Percentiles rank a stretch among this genome's conserved stretches.
phyloP scores from a whole-genome alignment of 306 rosid species.

The Pyrus pyrifolia region DNA sequence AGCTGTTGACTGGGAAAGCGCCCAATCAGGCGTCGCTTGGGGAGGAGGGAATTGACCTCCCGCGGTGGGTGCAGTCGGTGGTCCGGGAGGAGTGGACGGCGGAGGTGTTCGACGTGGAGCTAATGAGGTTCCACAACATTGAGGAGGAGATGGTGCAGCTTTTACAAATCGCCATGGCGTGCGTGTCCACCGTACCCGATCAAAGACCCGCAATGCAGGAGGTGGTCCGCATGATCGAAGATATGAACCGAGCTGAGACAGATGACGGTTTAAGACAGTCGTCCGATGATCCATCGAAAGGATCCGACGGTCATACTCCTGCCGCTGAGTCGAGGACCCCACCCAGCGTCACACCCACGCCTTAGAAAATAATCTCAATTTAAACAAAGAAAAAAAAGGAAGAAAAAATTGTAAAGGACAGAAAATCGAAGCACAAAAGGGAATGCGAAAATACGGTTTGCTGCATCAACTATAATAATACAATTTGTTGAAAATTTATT shows the following conservation, averaged over 20 bases:
- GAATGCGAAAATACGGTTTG: neutral
- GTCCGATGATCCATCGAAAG: conserved; percentile 91
- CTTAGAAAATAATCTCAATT: conserved; percentile 18
- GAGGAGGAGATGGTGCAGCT: conserved; percentile 99
- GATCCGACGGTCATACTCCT: conserved; percentile 90
- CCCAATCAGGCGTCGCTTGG: conserved; percentile 94
- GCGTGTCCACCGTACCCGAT: conserved; percentile 85
- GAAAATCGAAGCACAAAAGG: neutral
- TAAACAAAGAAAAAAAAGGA: neutral
- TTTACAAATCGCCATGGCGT: conserved; percentile 84
- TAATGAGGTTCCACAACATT: conserved; percentile 83
- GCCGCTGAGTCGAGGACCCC: conserved; percentile 70
- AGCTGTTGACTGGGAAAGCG: conserved; percentile 86
- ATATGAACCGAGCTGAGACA: conserved; percentile 70
- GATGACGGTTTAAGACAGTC: conserved; percentile 85
- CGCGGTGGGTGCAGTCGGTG: conserved; percentile 97
- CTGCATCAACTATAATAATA: too few relatives aligned
- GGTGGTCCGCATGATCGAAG: conserved; percentile 93
- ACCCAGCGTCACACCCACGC: conserved; percentile 49
- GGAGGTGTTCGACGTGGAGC: conserved; percentile 87
- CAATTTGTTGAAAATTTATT: too few relatives aligned
- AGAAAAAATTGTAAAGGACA: neutral
- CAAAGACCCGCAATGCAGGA: conserved; percentile 85
- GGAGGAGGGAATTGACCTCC: conserved; percentile 87
- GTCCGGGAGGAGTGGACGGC: conserved; percentile 99